Evolutionary conservation across 495 filamentous ascomycete genomes (phyloP).

Genomic region (Penicillium taxi): DNA sequence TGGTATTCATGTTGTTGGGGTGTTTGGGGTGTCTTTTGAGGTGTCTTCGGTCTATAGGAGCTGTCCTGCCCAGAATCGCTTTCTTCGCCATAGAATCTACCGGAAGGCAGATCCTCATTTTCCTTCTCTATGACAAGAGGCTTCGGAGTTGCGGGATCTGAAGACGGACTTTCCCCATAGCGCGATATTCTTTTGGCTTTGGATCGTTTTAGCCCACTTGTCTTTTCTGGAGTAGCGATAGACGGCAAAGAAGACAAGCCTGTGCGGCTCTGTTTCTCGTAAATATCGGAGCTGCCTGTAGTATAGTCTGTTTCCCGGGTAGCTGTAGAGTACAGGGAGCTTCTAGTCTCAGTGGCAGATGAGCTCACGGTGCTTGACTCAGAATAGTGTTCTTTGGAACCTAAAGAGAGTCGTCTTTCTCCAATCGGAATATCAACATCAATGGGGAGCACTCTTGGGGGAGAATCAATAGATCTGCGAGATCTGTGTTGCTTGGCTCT

Average conservation of each 20-base stretch:
- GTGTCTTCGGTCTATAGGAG: conserved; percentile 9
- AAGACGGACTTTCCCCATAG: conserved; percentile 31
- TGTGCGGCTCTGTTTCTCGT: conserved; percentile 14
- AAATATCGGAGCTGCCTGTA: conserved; percentile 18
- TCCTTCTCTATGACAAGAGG: conserved; percentile 9
- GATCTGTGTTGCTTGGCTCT: conserved; percentile 33
- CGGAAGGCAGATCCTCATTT: not conserved
- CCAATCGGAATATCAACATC: conserved; percentile 66
- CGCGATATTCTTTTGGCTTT: conserved; percentile 48
- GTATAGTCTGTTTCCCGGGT: conserved; percentile 36
- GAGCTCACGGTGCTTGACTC: conserved; percentile 33
- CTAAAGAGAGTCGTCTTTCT: conserved; percentile 45
- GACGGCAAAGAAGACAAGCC: conserved; percentile 23
- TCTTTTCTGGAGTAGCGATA: conserved; percentile 18
- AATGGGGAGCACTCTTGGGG: conserved; percentile 41
- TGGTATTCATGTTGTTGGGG: conserved; percentile 16
- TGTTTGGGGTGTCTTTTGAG: conserved; percentile 23
- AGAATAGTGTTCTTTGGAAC: conserved; percentile 28
- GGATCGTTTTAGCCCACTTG: conserved; percentile 42
- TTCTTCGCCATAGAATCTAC: conserved; percentile 20
- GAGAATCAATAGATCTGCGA: conserved; percentile 27
- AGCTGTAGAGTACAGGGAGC: conserved; percentile 27
- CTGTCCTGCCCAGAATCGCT: conserved; percentile 4
- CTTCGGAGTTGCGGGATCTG: conserved; percentile 18
- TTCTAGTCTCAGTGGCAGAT: conserved; percentile 23